Conservation (phyloP, 805 yeast species). For the Yamadazyma endophytica region DNA sequence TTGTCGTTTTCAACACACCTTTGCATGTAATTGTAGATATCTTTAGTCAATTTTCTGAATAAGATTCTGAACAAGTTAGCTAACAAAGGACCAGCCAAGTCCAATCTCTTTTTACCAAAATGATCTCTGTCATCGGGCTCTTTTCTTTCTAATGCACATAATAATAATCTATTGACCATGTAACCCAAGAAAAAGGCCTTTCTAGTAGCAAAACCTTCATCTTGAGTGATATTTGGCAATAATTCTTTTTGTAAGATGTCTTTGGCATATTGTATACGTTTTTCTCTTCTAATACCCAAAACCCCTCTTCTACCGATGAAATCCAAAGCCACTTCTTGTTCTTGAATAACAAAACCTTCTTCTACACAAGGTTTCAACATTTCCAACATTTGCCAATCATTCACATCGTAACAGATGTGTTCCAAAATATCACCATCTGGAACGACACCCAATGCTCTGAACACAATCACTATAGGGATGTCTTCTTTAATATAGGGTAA, state of each 20-base stretch:
- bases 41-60: slow-evolving; percentile 92
- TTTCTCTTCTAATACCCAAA: slow-evolving; percentile 91
- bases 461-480: slow-evolving; percentile 93
- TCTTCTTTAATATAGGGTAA: slow-evolving; percentile 95
- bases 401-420: slow-evolving; percentile 95
- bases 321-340: slow-evolving; percentile 95
- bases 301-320: slow-evolving; percentile 98
- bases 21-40: slow-evolving; percentile 97
- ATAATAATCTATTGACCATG: slow-evolving; percentile 90
- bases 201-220: slow-evolving; percentile 94
- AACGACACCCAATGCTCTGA: slow-evolving; percentile 96
- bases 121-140: slow-evolving; percentile 99
- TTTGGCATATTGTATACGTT: slow-evolving; percentile 96
- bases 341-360: slow-evolving; percentile 97
- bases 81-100: slow-evolving; percentile 95
- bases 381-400: slow-evolving; percentile 99
- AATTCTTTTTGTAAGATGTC: slow-evolving; percentile 95
- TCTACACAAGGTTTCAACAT: slow-evolving; percentile 99
- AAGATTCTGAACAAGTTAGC: slow-evolving; percentile 93
- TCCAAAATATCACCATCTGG: slow-evolving; percentile 99
- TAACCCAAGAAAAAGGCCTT: slow-evolving; percentile 97
- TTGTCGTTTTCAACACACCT: slow-evolving; percentile 97
- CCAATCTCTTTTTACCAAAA: slow-evolving; percentile 97
- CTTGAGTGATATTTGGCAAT: slow-evolving; percentile 95
- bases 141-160: slow-evolving; percentile 95